Conservation (phyloP, 495 filamentous ascomycete genomes). For the Wilcoxina mikolae region DNA sequence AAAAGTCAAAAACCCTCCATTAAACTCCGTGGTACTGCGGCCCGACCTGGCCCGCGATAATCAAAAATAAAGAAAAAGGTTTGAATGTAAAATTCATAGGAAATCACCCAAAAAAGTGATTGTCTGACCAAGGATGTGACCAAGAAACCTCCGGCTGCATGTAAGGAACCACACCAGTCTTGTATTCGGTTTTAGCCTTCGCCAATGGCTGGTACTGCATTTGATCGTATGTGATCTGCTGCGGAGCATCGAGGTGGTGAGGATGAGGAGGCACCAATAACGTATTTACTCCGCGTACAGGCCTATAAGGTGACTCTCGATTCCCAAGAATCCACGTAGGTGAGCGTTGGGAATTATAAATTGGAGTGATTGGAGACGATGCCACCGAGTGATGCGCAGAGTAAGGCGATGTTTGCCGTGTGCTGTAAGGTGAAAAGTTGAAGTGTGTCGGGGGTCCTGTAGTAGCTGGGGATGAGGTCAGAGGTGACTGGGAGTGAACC, state of each 20-base stretch:
- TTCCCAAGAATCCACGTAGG: conserved; percentile 31
- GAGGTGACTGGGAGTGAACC: conserved; percentile 40
- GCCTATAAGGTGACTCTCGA: conserved; percentile 76
- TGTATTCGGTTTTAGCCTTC: conserved; percentile 55
- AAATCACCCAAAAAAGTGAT: too few species aligned
- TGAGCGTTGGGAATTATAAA: conserved; percentile 38
- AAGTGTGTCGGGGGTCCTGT: neutral
- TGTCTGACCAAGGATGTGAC: conserved; percentile 21
- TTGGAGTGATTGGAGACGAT: conserved; percentile 34
- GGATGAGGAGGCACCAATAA: conserved; percentile 81
- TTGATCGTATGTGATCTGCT: conserved; percentile 54
- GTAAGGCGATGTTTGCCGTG: conserved; percentile 30
- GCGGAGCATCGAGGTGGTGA: conserved; percentile 64
- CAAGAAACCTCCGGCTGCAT: conserved; percentile 31
- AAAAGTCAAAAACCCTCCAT: too few species aligned
- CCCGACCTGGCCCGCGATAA: too few species aligned
- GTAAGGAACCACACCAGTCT: conserved; percentile 73
- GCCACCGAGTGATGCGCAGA: conserved; percentile 38
- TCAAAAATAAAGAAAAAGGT: too few species aligned
- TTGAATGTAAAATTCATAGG: too few species aligned
- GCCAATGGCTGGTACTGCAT: conserved; percentile 95
- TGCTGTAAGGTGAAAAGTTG: conserved; percentile 24
- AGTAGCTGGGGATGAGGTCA: conserved; percentile 32
- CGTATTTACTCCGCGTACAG: conserved; percentile 75
- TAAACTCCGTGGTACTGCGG: too few species aligned